phyloP scores from a whole-genome alignment of 192 early-diverging fungal species.

The Coemansia sp. region DNA sequence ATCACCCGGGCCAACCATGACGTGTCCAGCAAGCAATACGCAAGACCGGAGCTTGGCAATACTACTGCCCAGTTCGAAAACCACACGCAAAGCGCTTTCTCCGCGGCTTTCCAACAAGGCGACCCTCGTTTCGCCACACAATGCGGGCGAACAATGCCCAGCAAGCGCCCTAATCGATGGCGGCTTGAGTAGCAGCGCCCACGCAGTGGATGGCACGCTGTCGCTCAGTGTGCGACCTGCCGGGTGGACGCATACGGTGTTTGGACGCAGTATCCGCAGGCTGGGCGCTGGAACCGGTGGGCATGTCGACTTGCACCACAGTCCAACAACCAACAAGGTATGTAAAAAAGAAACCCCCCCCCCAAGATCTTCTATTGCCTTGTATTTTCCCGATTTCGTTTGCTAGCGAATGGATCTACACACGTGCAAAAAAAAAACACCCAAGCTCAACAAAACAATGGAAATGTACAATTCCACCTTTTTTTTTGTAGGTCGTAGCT shows the following conservation, averaged over 20 bases:
- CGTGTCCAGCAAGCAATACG: background rate
- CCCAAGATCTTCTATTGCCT: no score
- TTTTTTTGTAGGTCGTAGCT: constrained; percentile 31
- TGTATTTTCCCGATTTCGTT: no score
- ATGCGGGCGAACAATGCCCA: background rate
- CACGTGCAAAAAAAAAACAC: background rate
- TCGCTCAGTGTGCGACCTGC: constrained; percentile 31
- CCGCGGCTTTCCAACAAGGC: constrained; percentile 6
- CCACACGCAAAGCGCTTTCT: background rate
- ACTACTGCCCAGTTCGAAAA: background rate
- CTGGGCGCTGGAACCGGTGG: constrained; percentile 53
- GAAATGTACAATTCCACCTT: no score
- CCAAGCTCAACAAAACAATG: background rate
- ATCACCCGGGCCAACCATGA: background rate
- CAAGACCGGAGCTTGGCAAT: background rate
- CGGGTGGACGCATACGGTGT: constrained; percentile 31
- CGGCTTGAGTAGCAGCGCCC: background rate
- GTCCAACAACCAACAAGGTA: constrained; percentile 16
- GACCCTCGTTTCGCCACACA: constrained; percentile 16
- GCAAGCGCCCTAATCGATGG: background rate
- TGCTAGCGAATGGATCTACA: background rate
- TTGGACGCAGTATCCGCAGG: constrained; percentile 27
- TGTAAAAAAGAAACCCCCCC: no score
- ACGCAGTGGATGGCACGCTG: constrained; percentile 42
- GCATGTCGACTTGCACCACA: constrained; percentile 35